Evolutionary conservation across 2,329 filamentous ascomycete genomes (phyloP).

Genomic region (Cladobotryum protrusum): DNA sequence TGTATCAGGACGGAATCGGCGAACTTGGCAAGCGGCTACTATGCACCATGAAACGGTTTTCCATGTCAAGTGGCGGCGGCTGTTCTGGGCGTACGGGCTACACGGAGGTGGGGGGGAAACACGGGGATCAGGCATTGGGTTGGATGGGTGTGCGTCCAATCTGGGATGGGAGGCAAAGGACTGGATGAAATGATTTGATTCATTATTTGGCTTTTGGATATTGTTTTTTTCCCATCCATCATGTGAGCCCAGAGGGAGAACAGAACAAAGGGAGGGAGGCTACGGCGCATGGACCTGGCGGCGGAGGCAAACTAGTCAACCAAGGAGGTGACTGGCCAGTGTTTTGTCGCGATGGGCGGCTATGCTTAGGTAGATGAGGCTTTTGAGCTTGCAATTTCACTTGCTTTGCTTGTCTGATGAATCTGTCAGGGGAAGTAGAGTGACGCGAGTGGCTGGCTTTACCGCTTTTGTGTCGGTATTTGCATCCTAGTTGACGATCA

Average conservation of each 20-base stretch:
- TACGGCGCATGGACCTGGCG: background rate
- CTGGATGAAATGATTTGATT: too few species aligned
- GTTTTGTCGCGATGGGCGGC: conserved; percentile 3
- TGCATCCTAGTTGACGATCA: background rate
- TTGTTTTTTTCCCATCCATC: too few species aligned
- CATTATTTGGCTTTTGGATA: too few species aligned
- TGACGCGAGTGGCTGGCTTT: conserved; percentile 9
- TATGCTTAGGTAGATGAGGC: conserved; percentile 1
- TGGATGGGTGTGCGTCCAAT: background rate
- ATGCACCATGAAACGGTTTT: conserved; percentile 5
- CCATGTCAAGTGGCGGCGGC: conserved; percentile 4
- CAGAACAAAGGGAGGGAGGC: background rate
- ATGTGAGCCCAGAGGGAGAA: background rate
- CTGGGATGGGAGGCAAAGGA: background rate
- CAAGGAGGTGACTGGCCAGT: background rate
- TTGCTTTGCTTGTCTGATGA: background rate
- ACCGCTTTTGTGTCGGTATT: background rate
- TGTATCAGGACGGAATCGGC: conserved; percentile 1
- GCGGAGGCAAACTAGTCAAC: background rate
- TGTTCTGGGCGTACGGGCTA: conserved; percentile 4
- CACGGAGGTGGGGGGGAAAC: background rate
- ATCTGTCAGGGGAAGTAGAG: background rate
- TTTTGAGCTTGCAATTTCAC: background rate
- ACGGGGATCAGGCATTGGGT: background rate
- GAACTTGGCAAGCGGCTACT: background rate